Base-by-base conservation (phyloP, 1,139 yeast genomes). In the Kodamaea sp. region DNA sequence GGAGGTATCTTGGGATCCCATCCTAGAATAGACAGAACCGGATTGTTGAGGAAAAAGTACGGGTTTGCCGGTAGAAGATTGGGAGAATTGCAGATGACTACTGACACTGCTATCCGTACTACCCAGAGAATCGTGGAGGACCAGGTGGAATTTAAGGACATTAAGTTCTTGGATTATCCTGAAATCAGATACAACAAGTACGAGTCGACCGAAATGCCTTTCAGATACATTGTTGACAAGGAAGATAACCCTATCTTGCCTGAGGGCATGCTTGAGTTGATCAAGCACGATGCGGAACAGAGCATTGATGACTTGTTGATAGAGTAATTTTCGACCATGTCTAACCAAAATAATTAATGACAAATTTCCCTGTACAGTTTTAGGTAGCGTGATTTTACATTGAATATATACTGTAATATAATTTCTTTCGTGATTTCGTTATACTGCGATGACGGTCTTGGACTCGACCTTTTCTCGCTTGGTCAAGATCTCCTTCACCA, bases 191-290 rank as follows among this genome's bases (percentile, higher is more conserved):
- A 86, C 66, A 83, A 72, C 63, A 83, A 83, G 58, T 79, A 85
- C 54, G 97, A 92, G 60, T 85, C 95, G 5, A 89, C 96, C 0
- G 97, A 92, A 57, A 92, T 92, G 98, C 98, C 98, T 3, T 92
- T 92, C 66, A 73, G 97, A 55, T 92, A 92, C 52, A 83, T 92
- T 20, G 65, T 81, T 37, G 83, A 81, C 46, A 67, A 62, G 3
- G 51, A 73, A 2, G 79, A 78, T 3, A 72, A 73, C 43, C 97
- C 97, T 1, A 84, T 92, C 14, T 70, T 92, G 53, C 98, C 98
- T 1, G 75, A 76, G 42, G 97, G 97, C 0, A 90, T 92, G 97
- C 68, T 87, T 43, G 82, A 83, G 27, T 73, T 90, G 57, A 90
- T 92, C 51, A 82, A 83, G 53, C 76, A 76, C 48, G 98, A 92